phyloP scores from a whole-genome alignment of 305 asterid species.

The Petunia hybrid region DNA sequence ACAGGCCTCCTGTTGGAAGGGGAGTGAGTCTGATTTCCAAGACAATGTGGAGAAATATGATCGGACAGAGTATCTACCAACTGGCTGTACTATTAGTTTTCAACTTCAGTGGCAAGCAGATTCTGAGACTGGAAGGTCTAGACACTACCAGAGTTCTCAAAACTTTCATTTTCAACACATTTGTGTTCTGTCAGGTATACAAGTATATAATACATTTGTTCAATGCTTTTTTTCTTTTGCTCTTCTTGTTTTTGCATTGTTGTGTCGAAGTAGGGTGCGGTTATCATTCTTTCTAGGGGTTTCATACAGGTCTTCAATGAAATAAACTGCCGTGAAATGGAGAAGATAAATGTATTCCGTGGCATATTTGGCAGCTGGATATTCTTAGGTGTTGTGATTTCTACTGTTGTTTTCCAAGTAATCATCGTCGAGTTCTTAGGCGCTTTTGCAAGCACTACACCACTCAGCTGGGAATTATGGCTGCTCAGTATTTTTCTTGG shows the following conservation, averaged over 20 bases:
- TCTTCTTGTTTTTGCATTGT: neutral
- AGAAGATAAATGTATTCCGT: conserved; percentile 79
- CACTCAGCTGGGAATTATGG: conserved; percentile 84
- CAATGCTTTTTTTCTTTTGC: too few species aligned
- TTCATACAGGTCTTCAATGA: conserved; percentile 80
- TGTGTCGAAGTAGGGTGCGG: too few species aligned
- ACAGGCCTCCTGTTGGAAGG: conserved; percentile 82
- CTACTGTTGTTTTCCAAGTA: conserved; percentile 78
- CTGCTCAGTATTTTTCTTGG: conserved; percentile 65
- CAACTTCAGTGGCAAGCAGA: conserved; percentile 65
- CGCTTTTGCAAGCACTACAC: conserved; percentile 87
- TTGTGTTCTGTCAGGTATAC: conserved; percentile 95
- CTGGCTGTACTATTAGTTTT: conserved; percentile 70
- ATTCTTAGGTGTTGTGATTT: conserved; percentile 65
- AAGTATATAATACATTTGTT: neutral
- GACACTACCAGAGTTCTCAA: conserved; percentile 63
- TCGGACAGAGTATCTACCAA: conserved; percentile 90
- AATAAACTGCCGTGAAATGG: conserved; percentile 91
- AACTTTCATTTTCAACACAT: conserved; percentile 95
- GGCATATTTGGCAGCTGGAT: conserved; percentile 80
- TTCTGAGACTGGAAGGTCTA: conserved; percentile 70
- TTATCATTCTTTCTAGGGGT: neutral
- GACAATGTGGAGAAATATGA: conserved; percentile 93
- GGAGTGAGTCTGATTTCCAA: conserved; percentile 70
- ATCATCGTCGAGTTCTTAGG: conserved; percentile 88